Evolutionary conservation across 2,329 filamentous ascomycete genomes (phyloP).

Genomic region (Sporothrix mexicana): DNA sequence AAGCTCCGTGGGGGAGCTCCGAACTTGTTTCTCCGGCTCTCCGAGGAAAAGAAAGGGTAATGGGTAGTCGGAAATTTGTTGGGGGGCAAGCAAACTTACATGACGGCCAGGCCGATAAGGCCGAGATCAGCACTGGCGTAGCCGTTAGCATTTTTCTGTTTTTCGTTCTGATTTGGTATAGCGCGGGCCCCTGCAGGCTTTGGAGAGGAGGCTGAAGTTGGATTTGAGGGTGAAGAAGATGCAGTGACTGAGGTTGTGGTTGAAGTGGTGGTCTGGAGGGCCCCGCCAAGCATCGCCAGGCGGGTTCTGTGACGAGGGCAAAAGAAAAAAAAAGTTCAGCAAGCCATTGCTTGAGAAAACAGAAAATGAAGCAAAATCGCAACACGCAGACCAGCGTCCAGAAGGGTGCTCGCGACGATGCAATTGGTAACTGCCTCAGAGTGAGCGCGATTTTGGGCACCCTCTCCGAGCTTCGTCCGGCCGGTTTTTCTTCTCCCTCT

Average conservation of each 20-base stretch:
- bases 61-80: not conserved
- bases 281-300: conserved; percentile 73
- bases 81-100: conserved; percentile 58
- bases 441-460: conserved; percentile 11
- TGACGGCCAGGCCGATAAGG: conserved; percentile 91
- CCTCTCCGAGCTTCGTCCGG: not conserved
- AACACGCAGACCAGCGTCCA: not conserved
- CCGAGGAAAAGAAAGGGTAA: not conserved
- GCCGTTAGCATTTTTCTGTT: conserved; percentile 60
- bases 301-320: conserved; percentile 64
- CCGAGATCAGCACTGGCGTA: conserved; percentile 80
- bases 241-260: conserved; percentile 42
- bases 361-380: not conserved
- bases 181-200: conserved; percentile 27
- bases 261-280: conserved; percentile 50
- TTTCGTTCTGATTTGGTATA: conserved; percentile 28
- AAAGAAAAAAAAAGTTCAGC: conserved; percentile 20
- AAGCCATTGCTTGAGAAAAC: conserved; percentile 25
- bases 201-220: not conserved
- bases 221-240: conserved; percentile 39
- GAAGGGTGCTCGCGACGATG: not conserved
- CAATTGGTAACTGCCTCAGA: conserved; percentile 14
- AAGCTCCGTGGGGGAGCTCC: conserved; percentile 4
- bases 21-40: conserved; percentile 2
- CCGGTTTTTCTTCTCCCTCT: not conserved